phyloP scores from a whole-genome alignment of 176 grass and related monocot genomes.

The Leersia perrieri region DNA sequence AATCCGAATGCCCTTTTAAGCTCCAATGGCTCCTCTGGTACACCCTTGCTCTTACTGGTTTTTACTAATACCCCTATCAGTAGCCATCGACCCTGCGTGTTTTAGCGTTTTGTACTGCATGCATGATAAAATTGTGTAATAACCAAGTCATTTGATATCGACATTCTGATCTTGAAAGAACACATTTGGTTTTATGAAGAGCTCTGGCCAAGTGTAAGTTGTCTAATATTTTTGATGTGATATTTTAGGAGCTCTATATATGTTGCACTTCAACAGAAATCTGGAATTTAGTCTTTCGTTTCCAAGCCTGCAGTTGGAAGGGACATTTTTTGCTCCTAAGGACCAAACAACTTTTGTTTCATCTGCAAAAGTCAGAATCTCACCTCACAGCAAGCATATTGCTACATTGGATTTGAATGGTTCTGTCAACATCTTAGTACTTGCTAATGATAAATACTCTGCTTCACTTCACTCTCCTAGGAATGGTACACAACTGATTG shows the following conservation, averaged over 20 bases:
- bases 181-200: background rate
- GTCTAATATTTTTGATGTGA: conserved; percentile 38
- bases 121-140: background rate
- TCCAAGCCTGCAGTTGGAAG: conserved; percentile 50
- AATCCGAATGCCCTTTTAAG: conserved; percentile 43
- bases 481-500: conserved; percentile 38
- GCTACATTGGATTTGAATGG: conserved; percentile 82
- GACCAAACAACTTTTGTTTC: conserved; percentile 42
- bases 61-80: background rate
- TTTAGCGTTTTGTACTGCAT: background rate
- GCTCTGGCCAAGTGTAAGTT: background rate
- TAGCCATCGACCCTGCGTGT: background rate
- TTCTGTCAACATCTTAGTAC: conserved; percentile 57
- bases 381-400: conserved; percentile 68
- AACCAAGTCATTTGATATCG: background rate
- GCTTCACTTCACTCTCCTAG: conserved; percentile 48
- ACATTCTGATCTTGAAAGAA: background rate
- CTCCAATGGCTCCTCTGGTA: conserved; percentile 64
- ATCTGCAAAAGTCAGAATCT: conserved; percentile 81
- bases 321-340: conserved; percentile 55
- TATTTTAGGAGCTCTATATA: conserved; percentile 67
- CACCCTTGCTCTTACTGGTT: conserved; percentile 28
- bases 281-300: conserved; percentile 53
- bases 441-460: conserved; percentile 39
- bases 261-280: conserved; percentile 45